Conservation (phyloP, 2,329 filamentous ascomycete genomes). For the Colletotrichum eleusines region DNA sequence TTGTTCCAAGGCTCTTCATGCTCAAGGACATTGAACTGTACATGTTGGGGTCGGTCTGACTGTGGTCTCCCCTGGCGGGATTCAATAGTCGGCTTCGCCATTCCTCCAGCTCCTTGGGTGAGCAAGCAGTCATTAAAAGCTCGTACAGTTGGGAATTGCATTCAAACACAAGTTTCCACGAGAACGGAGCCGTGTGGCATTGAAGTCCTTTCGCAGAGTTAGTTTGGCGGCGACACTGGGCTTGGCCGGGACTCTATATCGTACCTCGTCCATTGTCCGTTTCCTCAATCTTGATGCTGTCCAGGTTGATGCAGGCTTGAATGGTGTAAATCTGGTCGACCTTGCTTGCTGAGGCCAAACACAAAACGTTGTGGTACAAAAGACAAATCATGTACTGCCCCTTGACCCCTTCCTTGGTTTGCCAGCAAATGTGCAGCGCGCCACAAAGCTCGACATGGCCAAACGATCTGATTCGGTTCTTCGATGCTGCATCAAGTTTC, state of each 20-base stretch:
- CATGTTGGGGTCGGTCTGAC: constrained; percentile 59
- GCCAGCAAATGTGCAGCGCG: constrained; percentile 85
- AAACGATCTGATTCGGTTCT: constrained; percentile 79
- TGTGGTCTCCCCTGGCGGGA: constrained; percentile 61
- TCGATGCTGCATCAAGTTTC: constrained; percentile 65
- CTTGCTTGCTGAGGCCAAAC: constrained; percentile 77
- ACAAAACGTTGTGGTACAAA: constrained; percentile 83
- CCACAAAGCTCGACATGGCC: constrained; percentile 87
- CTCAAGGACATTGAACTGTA: constrained; percentile 76
- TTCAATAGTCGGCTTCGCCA: constrained; percentile 80
- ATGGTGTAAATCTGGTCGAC: constrained; percentile 78
- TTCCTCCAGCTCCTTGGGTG: constrained; percentile 79
- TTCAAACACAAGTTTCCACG: constrained; percentile 93
- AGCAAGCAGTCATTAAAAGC: constrained; percentile 88
- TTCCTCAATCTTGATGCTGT: constrained; percentile 75
- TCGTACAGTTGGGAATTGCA: constrained; percentile 83
- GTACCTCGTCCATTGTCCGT: constrained; percentile 80
- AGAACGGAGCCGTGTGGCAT: constrained; percentile 87
- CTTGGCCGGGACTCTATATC: constrained; percentile 41
- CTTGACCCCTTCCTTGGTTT: constrained; percentile 73
- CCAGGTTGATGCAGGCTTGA: constrained; percentile 78
- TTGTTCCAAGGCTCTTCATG: constrained; percentile 79
- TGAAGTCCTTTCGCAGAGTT: constrained; percentile 74
- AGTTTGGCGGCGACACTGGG: constrained; percentile 35
- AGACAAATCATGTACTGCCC: constrained; percentile 89